Base-by-base conservation (phyloP, 2,329 filamentous ascomycete species). In the Geoglossum cookeanum region DNA sequence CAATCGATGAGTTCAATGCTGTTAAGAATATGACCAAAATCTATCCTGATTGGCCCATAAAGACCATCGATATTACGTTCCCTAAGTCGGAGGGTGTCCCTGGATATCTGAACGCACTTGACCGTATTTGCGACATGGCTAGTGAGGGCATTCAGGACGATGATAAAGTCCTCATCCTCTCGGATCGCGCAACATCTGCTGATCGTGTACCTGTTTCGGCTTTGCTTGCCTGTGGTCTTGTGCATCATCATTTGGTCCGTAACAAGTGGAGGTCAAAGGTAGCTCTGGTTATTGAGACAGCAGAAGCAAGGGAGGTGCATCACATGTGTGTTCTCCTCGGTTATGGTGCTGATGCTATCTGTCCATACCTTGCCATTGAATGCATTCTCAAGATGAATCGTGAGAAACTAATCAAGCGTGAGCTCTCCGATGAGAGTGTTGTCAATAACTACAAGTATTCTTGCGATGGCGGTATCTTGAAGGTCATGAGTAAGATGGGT, bases 401-500 rank as follows among this genome's bases (percentile, higher is more conserved):
- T 54, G 90, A 97, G 72, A 86, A 86, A 55, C 75, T 96, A 61
- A 94, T 96, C 70, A 85, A 89, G 70, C 95, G 94, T 78, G 85
- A 92, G 70, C 75, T 95, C 48, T 79, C 78, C 22, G 80, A 92
- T 59, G 84, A 94, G 60, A 78, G 83, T 65, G 81, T 96, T 58
- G 90, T 96, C 63, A 82, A 84, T 65, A 97, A 97, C 75, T 97
- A 96, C 78, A 94, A 94, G 74, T 87, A 94, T 70, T 96, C 91
- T 61, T 91, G 87, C 65, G 90, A 96, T 64, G 91, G 91, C 66
- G 91, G 91, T 74, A 95, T 97, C 62, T 76, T 97, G 62, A 97
- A 97, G 72, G 91, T 97, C 69, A 97, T 97, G 91, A 92, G 85
- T 70, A 97, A 97, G 77, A 97, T 97, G 91, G 91, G 91, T 74